Percentiles rank a stretch among this genome's conserved stretches.
phyloP scores from a whole-genome alignment of 805 yeast genomes.

The Cyberlindnera mississippiensis region DNA sequence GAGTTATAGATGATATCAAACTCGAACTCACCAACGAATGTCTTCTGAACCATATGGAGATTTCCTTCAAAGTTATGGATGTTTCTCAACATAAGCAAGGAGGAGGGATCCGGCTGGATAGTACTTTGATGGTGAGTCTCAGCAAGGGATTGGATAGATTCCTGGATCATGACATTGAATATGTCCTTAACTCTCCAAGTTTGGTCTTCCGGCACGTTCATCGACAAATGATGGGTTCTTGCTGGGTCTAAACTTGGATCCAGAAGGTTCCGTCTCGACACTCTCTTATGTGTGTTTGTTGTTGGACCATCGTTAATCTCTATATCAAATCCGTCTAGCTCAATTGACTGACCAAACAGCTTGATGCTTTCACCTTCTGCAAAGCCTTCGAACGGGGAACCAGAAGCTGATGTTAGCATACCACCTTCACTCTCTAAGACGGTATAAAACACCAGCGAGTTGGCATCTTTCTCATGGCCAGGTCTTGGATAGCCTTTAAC shows the following conservation, averaged over 20 bases:
- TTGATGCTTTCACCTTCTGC: constrained; percentile 34
- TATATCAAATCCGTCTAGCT: constrained; percentile 63
- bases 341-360: constrained; percentile 52
- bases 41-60: constrained; percentile 73
- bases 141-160: constrained; percentile 50
- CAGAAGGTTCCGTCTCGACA: constrained; percentile 27
- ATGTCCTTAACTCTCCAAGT: constrained; percentile 80
- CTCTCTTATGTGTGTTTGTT: constrained; percentile 40
- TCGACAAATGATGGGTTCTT: constrained; percentile 59
- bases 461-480: constrained; percentile 43
- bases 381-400: constrained; percentile 26
- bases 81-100: constrained; percentile 54
- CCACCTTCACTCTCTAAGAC: constrained; percentile 65
- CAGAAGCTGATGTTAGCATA: constrained; percentile 38
- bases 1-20: constrained; percentile 64
- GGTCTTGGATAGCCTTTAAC: constrained; percentile 61
- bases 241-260: constrained; percentile 51
- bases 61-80: constrained; percentile 63
- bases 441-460: constrained; percentile 73
- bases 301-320: constrained; percentile 54
- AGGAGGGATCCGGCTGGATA: constrained; percentile 34
- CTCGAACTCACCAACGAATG: constrained; percentile 69
- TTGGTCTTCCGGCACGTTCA: constrained; percentile 66
- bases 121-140: constrained; percentile 24
- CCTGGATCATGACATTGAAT: constrained; percentile 64